Base-by-base conservation (phyloP, 805 yeast species). In the Babjeviella inositovora region DNA sequence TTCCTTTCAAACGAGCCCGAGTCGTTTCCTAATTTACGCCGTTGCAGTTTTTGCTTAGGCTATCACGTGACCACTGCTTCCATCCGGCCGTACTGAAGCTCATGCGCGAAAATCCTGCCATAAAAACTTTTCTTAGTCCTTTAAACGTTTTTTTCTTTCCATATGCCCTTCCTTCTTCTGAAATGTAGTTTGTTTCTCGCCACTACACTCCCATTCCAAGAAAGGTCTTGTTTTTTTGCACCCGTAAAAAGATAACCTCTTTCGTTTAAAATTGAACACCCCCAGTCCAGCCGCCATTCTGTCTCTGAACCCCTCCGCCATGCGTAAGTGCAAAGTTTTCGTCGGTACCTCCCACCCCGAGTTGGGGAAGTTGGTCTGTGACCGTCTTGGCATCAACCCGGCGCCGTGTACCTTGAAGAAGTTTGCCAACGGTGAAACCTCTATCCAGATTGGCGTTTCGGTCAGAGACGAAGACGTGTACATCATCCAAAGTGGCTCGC, bases 341-440 rank as follows among this genome's bases (percentile, higher is more conserved):
- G 92, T 90, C 28, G 99, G 99, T 21, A 72, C 80, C 29, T 85
- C 97, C 25, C 98, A 90, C 50, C 95, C 96, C 8, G 93, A 84
- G 43, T 62, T 90, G 37, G 98, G 98, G 18, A 61, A 69, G 31
- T 60, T 81, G 32, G 93, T 90, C 20, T 90, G 98, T 52, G 81
- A 80, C 29, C 62, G 85, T 25, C 57, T 90, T 20, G 97, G 97
- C 17, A 84, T 84, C 20, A 80, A 81, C 39, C 84, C 93, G 7
- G 97, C 96, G 14, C 93, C 93, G 14, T 81, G 92, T 42, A 70
- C 90, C 7, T 57, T 87, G 36, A 76, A 79, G 50, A 85, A 84
- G 50, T 90, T 90, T 51, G 79, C 95, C 32, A 90, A 90, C 44
- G 98, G 98, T 26, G 99, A 90, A 54, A 90, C 98, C 4, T 77